Evolutionary conservation across 1,284 basidiomycete species (phyloP).

Genomic region (Puccinia triticina): DNA sequence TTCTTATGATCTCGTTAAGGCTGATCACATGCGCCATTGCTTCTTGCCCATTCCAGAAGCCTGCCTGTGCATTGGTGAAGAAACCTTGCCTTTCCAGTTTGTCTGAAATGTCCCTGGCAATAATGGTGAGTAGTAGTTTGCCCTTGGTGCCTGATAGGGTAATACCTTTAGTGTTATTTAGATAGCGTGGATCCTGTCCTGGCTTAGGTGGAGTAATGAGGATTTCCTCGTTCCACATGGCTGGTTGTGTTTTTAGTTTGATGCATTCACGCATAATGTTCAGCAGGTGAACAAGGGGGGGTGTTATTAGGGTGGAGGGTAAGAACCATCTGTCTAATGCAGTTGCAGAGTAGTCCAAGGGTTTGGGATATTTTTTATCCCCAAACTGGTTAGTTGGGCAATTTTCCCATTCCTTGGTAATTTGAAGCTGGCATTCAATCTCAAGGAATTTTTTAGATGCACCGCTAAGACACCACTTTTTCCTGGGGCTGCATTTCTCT

Average conservation of each 20-base stretch:
- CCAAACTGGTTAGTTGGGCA: neutral
- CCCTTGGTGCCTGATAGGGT: constrained; percentile 14
- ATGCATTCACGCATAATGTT: constrained; percentile 5
- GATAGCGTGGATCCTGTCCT: neutral
- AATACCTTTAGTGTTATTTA: constrained; percentile 23
- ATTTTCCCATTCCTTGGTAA: constrained; percentile 10
- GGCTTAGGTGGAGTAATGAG: constrained; percentile 19
- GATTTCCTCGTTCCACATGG: constrained; percentile 20
- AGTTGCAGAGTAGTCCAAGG: constrained; percentile 5
- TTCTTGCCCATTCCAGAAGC: constrained; percentile 9
- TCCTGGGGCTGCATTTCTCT: constrained; percentile 6
- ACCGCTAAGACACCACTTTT: constrained; percentile 26
- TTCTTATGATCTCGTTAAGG: neutral
- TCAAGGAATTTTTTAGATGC: constrained; percentile 24
- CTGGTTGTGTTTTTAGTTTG: constrained; percentile 1
- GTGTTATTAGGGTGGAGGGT: neutral
- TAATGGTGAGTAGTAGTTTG: constrained; percentile 16
- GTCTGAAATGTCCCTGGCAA: neutral
- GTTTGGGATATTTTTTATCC: neutral
- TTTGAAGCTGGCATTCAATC: constrained; percentile 18
- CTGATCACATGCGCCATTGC: constrained; percentile 2
- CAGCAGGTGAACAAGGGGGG: neutral
- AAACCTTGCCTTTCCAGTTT: neutral
- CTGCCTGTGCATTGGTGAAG: constrained; percentile 21
- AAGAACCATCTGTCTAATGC: neutral